Base-by-base conservation (phyloP, 148 eudicot genomes). In the Vaccinium darrowii region DNA sequence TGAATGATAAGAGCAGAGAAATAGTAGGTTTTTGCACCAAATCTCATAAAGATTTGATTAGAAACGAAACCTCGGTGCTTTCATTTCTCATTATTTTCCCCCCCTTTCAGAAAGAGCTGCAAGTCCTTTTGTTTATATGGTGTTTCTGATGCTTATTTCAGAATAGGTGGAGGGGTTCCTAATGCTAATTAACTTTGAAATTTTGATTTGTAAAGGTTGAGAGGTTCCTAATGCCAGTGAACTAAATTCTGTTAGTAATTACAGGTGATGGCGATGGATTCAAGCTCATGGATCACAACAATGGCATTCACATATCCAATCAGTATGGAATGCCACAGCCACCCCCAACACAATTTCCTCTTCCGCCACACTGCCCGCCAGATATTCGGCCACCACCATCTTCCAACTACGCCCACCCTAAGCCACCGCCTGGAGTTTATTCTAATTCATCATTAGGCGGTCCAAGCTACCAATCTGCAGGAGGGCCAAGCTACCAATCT, bases 201-300 rank as follows among this genome's bases (percentile, higher is more conserved):
- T 36, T 36, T 0, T 36, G 39, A 36, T 36, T 36, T 36, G 39
- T 3, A 36, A 36, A 36, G 39, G 39, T 50, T 13, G 76, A 52
- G 49, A 18, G 23, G 10, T 30, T 50, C 54, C 13, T 58, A 74
- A n/a, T 75, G 56, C 53, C n/a, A 1, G 27, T 63, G 49, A 27
- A 62, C 49, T 27, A 9, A 73, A 25, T 12, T 25, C 47, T 78
- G 47, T 84, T 65, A 83, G 81, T 86, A 89, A 93, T 74, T 85
- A 76, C 85, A 91, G 94, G 91, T 76, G 51, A 86, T 4, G 90
- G 86, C 23, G 95, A 90, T 27, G 95, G 92, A 79, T 87, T 91
- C 79, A 89, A 90, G 81, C 88, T 94, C 72, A 65, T 72, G 81
- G 89, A 92, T 85, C 81, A 83, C 83, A 90, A 39, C 84, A 88